Base-by-base conservation (phyloP, 2,329 filamentous ascomycete species). In the Lecanicillium sp. region DNA sequence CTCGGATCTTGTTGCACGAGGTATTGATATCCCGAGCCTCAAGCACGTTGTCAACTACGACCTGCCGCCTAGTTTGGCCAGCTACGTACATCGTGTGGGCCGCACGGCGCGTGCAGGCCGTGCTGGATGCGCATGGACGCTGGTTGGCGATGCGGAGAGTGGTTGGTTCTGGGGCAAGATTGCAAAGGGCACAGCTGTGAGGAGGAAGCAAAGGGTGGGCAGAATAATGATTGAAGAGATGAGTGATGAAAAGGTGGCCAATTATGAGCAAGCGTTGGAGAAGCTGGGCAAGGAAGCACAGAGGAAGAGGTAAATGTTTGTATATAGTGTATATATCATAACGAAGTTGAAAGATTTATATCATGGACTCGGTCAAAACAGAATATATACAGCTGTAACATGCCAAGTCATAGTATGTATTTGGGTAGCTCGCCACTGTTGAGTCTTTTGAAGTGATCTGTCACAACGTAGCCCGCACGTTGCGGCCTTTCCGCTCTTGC, bases 1-100 rank as follows among this genome's bases (percentile, higher is more conserved):
- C 1, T 94, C 92, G 0, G 90, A 96, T 56, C 82, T 94, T n/a
- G 86, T 92, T 1, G 86, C 88, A 3, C 84, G 90, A 46, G 92
- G 90, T 51, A 78, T 96, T 18, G 90, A 96, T 58, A 71, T 95
- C 11, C 76, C 78, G 1, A 73, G 76, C 33, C 73, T 96, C 33
- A 79, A 80, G 27, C 85, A 94, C 54, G 87, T 96, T 33, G 69
- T 96, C 60, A 95, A 95, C 64, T 96, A 96, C 66, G 90, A 95
- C 57, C 72, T 95, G 37, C 90, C 90, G 0, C 73, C 78, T 4
- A 89, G 82, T 52, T 67, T 88, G 25, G 83, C 83, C 5, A 83
- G 80, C 17, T 96, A 96, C 51, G 80, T 96, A 4, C 92, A 96
- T 58, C 82, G 92, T 29, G 87, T 95, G 2, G 90, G 92, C 28